These are phyloP conservation scores for Nicotiana benthamiana DNA, from an alignment of 257 asterid species.

Conservation along the genomic window DNA sequence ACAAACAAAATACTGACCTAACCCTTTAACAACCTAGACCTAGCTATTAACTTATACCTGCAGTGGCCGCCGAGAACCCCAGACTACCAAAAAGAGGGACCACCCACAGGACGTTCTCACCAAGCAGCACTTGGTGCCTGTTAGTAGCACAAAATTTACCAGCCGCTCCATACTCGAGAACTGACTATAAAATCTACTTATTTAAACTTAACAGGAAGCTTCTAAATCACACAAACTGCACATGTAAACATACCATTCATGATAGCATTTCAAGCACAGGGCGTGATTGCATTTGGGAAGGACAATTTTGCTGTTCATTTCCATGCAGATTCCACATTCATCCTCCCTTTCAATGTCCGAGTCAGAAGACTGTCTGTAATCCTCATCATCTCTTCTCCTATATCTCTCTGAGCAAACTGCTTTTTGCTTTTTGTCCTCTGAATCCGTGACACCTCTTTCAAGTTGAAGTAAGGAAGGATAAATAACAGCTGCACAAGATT, in stretches of 20 bases:
- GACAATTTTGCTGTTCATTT: conserved; percentile 70
- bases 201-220: not conserved
- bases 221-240: not conserved
- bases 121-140: not conserved
- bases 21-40: not conserved
- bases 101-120: not conserved
- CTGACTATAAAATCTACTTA: not conserved
- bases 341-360: conserved; percentile 80
- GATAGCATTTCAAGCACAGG: conserved; percentile 91
- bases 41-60: not conserved
- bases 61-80: not conserved
- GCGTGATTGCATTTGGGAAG: conserved; percentile 81
- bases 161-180: not conserved
- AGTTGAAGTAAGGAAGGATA: conserved; percentile 90
- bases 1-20: not conserved
- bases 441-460: conserved; percentile 69
- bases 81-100: not conserved
- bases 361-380: conserved; percentile 39
- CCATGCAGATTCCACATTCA: conserved; percentile 98
- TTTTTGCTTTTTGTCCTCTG: conserved; percentile 81
- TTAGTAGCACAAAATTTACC: not conserved
- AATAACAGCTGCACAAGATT: conserved; percentile 59
- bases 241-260: conserved; percentile 60
- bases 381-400: conserved; percentile 69
- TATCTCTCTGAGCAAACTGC: conserved; percentile 70